phyloP scores from a whole-genome alignment of 208 protist genomes.

The Naegleria lovaniensis region DNA sequence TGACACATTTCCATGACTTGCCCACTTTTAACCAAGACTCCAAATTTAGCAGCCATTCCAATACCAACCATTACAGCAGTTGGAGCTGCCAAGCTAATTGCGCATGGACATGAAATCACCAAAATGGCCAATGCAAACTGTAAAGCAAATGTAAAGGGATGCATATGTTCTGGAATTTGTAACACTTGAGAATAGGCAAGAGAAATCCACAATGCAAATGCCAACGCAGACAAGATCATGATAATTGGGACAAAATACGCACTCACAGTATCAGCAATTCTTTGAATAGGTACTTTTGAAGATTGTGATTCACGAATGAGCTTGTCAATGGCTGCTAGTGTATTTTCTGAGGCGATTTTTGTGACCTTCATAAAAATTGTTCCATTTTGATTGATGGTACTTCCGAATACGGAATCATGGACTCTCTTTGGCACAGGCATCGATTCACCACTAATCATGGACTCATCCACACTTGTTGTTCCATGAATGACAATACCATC shows the following conservation, averaged over 20 bases:
- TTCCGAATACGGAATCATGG: slow-evolving; percentile 39
- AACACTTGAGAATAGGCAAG: slow-evolving; percentile 57
- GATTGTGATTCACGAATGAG: slow-evolving; percentile 91
- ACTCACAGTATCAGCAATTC: slow-evolving; percentile 73
- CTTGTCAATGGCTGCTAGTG: slow-evolving; percentile 81
- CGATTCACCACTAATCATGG: slow-evolving; percentile 86
- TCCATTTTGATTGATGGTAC: slow-evolving; percentile 43
- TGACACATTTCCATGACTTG: slow-evolving; percentile 69
- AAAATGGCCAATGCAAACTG: slow-evolving; percentile 84
- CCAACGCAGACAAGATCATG: slow-evolving; percentile 67
- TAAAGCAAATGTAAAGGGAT: slow-evolving; percentile 70
- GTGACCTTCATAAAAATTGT: slow-evolving; percentile 12
- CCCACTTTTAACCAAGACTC: slow-evolving; percentile 87
- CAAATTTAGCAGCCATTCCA: slow-evolving; percentile 74
- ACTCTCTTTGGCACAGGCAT: slow-evolving; percentile 58
- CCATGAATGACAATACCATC: slow-evolving; percentile 79
- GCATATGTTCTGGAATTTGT: slow-evolving; percentile 46
- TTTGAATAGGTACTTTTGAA: slow-evolving; percentile 87
- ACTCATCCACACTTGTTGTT: slow-evolving; percentile 76
- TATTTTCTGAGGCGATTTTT: slow-evolving; percentile 56
- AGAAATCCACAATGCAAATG: slow-evolving; percentile 77
- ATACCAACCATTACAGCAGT: slow-evolving; percentile 94
- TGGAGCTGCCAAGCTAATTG: slow-evolving; percentile 88
- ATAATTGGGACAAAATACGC: slow-evolving; percentile 85
- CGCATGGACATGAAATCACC: slow-evolving; percentile 91